Evolutionary conservation across 805 yeast species (phyloP), one percentile per base, ranked within the genome.

Genomic region (Saccharomycopsis lassenensis): DNA sequence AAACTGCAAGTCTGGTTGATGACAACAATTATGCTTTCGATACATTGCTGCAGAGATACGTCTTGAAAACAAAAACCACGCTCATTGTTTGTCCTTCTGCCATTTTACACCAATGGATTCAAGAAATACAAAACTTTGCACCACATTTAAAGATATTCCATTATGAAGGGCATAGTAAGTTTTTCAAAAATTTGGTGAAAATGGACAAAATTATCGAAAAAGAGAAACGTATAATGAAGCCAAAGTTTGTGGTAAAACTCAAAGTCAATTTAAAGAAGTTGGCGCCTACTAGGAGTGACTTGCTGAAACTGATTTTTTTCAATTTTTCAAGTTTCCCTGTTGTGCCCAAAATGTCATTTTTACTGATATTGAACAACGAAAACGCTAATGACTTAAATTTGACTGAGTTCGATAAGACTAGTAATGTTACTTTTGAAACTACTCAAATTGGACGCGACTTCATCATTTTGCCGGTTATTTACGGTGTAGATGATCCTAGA

Each of bases 51-150:
- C 56, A 63, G 4, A 62, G 75, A 33, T 40, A 58, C 2, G 63
- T 78, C 4, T 48, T 57, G 4, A 70, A 65, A 41, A 61, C 78
- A 0, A 77, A 74, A 44, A 72, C 95, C 0, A 83, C 95, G 0
- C 59, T 91, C 29, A 77, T 91, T 18, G 74, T 91, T 3, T 81
- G 93, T 14, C 98, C 98, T 0, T 78, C 75, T 24, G 73, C 94
- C 0, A 84, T 91, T 41, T 55, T 82, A 14, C 63, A 71, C 21
- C 98, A 91, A 53, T 91, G 98, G 98, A 63, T 67, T 1, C 74
- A 74, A 16, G 98, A 89, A 58, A 63, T 87, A 5, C 48, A 52
- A 4, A 60, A 59, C 19, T 49, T 69, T 4, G 75, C 86, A 0
- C 82, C 91, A 0, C 51, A 63, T 3, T 56, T 87, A 24, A 68